Evolutionary conservation across 2,329 filamentous ascomycete genomes (phyloP).

Genomic region (Colletotrichum filicis): DNA sequence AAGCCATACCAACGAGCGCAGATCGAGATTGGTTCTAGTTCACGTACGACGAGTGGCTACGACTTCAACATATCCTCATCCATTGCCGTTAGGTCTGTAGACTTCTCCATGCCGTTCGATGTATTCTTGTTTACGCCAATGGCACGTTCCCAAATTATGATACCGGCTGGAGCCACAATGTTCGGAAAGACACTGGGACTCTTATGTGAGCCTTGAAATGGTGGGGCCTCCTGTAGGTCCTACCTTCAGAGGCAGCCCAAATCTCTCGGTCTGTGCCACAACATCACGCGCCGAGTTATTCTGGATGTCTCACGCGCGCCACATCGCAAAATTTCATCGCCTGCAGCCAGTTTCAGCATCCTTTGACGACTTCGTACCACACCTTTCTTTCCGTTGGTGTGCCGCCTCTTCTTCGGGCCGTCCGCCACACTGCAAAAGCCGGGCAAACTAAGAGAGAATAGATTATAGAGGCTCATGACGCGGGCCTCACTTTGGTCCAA

Average conservation of each 20-base stretch:
- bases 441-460: neutral
- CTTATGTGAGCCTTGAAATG: neutral
- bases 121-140: neutral
- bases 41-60: neutral
- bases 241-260: neutral
- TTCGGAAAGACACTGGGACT: neutral
- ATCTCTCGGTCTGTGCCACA: neutral
- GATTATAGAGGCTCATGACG: neutral
- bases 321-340: neutral
- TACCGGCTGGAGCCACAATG: neutral
- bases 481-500: neutral
- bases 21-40: conserved; percentile 5
- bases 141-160: neutral
- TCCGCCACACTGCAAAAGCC: neutral
- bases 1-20: neutral
- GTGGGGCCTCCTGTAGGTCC: neutral
- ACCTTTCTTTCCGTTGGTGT: neutral
- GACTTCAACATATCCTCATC: neutral
- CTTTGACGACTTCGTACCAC: neutral
- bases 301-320: neutral
- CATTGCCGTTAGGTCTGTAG: neutral
- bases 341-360: neutral
- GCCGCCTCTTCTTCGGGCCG: neutral
- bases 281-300: no score
- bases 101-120: neutral